Evolutionary conservation across 2,329 filamentous ascomycete genomes (phyloP), one percentile per base, ranked within the genome.

Genomic region (Alternaria brassicicola): DNA sequence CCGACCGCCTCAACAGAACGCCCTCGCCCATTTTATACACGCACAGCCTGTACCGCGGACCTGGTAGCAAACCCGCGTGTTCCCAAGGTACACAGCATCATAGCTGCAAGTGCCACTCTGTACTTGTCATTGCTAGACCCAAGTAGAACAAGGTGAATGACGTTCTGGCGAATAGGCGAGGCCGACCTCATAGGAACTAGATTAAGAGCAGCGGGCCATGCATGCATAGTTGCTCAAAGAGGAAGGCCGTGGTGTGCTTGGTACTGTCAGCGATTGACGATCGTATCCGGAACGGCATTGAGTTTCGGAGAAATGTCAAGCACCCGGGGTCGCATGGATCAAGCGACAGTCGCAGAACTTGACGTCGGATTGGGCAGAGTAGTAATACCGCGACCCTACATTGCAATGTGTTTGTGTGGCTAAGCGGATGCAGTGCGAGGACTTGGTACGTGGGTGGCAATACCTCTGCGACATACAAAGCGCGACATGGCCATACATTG

Each of bases 41-140:
- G 64, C 51, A 46, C 30, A 17, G 13, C n/a, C 28, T n/a, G 30
- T 55, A 52, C 61, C 63, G 49, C 57, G 52, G 52, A 52, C 54
- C 30, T 46, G 42, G 45, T 21, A 39, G 30, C 50, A 30, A 59
- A 51, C 47, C 50, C 38, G 19, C 28, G 26, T 7, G 19, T n/a
- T 47, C 43, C 43, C 35, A 49, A 42, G 48, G 42, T 52, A 45
- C n/a, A 33, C 49, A 62, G 61, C 66, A 65, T 64, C 53, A 67
- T 65, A 61, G 52, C 54, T 62, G 63, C 63, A 63, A 50, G 46
- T 23, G 55, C 50, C 38, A 33, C 21, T 23, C 35, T 35, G 33
- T 55, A 43, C 52, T 55, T 53, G 43, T 21, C 51, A 55, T 46
- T 28, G 35, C 30, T 38, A 42, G n/a, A 64, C 38, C 61, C 64